phyloP scores from a whole-genome alignment of 805 yeast species.

The Kazachstania martiniae region DNA sequence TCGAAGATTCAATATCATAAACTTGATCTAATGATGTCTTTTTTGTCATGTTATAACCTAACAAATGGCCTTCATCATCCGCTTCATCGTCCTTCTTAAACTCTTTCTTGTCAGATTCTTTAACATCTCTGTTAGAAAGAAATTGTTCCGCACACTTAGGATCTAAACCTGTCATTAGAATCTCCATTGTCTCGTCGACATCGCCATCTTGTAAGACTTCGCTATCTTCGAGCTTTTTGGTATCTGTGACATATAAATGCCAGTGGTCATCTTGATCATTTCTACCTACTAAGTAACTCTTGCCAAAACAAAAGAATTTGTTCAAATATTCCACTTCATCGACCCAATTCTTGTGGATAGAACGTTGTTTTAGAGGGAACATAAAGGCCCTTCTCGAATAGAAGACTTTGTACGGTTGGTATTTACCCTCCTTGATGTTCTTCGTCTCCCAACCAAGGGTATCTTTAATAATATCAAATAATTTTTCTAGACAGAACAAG shows the following conservation, averaged over 20 bases:
- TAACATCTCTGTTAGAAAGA: conserved; percentile 35
- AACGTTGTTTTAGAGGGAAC: conserved; percentile 79
- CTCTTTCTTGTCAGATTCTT: conserved; percentile 2
- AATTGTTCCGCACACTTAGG: conserved; percentile 48
- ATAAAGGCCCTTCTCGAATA: conserved; percentile 87
- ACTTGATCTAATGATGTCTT: conserved; percentile 52
- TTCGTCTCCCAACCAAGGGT: conserved; percentile 36
- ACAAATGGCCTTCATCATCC: conserved; percentile 54
- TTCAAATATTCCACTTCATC: conserved; percentile 66
- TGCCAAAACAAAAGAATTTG: conserved; percentile 48
- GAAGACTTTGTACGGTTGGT: conserved; percentile 54
- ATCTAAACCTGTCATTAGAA: conserved; percentile 80
- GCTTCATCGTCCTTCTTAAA: conserved; percentile 7
- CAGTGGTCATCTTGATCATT: conserved; percentile 68
- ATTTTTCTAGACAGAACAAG: conserved; percentile 56
- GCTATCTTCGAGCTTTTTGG: conserved; percentile 5
- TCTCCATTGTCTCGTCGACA: conserved; percentile 69
- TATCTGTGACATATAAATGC: conserved; percentile 70
- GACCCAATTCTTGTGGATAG: conserved; percentile 77
- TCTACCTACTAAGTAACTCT: conserved; percentile 71
- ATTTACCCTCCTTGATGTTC: conserved; percentile 8
- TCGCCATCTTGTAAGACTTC: conserved; percentile 5
- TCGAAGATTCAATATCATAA: conserved; percentile 28
- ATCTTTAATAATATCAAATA: conserved; percentile 41
- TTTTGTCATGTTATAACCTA: conserved; percentile 61